Conservation (phyloP, 2,329 filamentous ascomycete genomes). For the Trichoderma simmonsii region DNA sequence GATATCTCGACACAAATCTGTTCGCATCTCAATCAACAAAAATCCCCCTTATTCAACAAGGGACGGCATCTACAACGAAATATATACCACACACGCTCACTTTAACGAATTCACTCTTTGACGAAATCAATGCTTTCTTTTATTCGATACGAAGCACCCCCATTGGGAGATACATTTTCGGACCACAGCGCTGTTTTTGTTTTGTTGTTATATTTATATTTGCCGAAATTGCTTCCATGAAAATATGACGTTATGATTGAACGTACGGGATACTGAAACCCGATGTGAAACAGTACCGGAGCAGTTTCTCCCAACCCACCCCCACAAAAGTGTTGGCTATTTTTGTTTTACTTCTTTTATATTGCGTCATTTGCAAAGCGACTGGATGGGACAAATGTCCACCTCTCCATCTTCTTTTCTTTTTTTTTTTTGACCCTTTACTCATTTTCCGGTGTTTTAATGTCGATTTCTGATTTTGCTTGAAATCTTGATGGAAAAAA, state of each 20-base stretch:
- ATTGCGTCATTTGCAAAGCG: neutral
- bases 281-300: slow-evolving; percentile 9
- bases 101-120: neutral
- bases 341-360: neutral
- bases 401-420: neutral
- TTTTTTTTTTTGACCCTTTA: neutral
- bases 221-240: neutral
- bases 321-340: neutral
- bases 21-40: neutral
- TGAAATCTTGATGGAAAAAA: neutral
- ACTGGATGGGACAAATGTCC: neutral
- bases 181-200: neutral
- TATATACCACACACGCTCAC: neutral
- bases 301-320: neutral
- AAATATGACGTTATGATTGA: slow-evolving; percentile 3
- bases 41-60: neutral
- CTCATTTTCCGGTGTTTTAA: slow-evolving; percentile 2
- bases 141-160: neutral
- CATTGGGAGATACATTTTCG: neutral
- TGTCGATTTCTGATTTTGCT: neutral
- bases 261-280: slow-evolving; percentile 16
- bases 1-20: neutral
- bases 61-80: neutral
- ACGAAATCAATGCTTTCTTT: neutral
- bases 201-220: neutral